Evolutionary conservation across 805 yeast genomes (phyloP), one percentile per base, ranked within the genome.

Genomic region (Saccharomycopsis selenospora): DNA sequence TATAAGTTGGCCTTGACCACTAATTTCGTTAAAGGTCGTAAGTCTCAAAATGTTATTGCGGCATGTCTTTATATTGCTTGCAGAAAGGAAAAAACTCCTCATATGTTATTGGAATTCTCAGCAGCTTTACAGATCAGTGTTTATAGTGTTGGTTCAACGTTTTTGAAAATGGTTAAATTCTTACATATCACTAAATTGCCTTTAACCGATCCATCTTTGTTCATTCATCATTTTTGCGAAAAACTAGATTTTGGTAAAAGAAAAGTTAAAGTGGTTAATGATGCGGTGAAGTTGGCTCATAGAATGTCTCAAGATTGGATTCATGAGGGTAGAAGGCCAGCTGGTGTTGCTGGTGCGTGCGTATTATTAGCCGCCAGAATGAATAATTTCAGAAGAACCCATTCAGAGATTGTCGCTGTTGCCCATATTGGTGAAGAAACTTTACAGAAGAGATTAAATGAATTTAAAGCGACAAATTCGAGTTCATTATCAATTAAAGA

Each of bases 281-380:
- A 93, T 64, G 98, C 99, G 0, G 81, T 82, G 4, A 78, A 81
- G 57, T 67, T 93, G 20, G 95, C 96, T 0, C 86, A 80, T 60
- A 73, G 96, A 56, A 93, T 93, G 99, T 74, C 90, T 11, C 77
- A 80, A 40, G 98, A 93, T 60, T 93, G 98, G 97, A 85, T 93
- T 56, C 86, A 82, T 62, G 95, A 88, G 66, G 99, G 99, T 23
- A 76, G 99, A 61, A 74, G 98, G 54, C 99, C 99, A 0, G 98
- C 99, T 0, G 99, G 99, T 59, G 79, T 93, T 47, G 99, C 99
- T 0, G 99, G 98, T 20, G 99, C 99, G 0, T 89, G 97, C 65
- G 71, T 93, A 1, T 63, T 95, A 41, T 67, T 93, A 45, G 99
- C 99, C 0, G 93, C 97, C 2, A 76, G 99, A 65, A 95, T 93